Percentiles rank a stretch among this genome's conserved stretches.
These are phyloP conservation scores for Tilletia walkeri DNA, from an alignment of 1,284 basidiomycete genomes.

Conservation along the genomic window DNA sequence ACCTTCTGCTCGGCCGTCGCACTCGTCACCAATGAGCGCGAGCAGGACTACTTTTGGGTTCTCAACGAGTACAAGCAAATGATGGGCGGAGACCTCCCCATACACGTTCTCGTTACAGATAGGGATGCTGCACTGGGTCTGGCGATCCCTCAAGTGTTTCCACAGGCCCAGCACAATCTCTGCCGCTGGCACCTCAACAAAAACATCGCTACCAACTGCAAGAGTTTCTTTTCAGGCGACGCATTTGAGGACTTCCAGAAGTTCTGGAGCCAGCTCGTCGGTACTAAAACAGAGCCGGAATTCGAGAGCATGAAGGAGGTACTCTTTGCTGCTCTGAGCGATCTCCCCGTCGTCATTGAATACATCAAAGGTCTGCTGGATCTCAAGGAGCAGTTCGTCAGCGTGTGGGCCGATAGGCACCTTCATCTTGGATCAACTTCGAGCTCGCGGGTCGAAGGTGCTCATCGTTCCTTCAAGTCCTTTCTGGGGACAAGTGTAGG, in stretches of 20 bases:
- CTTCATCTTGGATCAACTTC: not conserved
- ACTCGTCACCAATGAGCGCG: not conserved
- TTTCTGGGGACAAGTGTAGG: not conserved
- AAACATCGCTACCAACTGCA: not conserved
- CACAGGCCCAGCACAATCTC: not conserved
- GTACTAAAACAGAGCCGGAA: not conserved
- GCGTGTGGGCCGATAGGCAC: not conserved
- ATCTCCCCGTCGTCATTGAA: not conserved
- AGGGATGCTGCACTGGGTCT: not conserved
- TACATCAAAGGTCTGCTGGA: not conserved
- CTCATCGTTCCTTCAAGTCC: not conserved
- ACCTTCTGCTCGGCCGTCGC: not conserved
- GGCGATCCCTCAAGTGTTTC: not conserved
- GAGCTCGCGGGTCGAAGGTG: not conserved
- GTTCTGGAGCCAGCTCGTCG: not conserved
- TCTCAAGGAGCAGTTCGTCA: not conserved
- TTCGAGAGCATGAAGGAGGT: not conserved
- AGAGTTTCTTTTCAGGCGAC: not conserved
- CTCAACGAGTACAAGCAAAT: not conserved
- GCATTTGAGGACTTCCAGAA: not conserved
- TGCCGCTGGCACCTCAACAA: not conserved
- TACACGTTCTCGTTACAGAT: not conserved
- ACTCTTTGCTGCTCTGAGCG: not conserved
- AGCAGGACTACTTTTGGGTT: not conserved
- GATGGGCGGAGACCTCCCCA: not conserved